phyloP scores from a whole-genome alignment of 208 protist species.

The Endotrypanum monterogeii region DNA sequence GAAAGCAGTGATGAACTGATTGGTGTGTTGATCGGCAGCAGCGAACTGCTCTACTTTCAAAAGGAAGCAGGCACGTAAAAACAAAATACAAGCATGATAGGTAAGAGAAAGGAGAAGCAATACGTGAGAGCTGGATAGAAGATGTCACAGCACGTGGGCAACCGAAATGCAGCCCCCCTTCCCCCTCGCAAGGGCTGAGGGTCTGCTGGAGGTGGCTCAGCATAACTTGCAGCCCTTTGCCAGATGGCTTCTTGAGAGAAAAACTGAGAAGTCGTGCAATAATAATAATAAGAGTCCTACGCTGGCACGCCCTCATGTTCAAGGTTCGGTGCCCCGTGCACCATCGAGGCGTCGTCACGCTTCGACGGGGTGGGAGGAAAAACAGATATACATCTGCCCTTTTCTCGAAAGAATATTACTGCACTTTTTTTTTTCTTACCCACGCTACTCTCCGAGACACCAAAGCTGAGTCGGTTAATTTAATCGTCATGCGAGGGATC shows the following conservation, averaged over 20 bases:
- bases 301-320: too few relatives aligned
- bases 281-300: too few relatives aligned
- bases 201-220: background rate
- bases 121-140: background rate
- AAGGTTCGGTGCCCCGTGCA: too few relatives aligned
- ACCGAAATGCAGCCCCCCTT: background rate
- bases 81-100: too few relatives aligned
- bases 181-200: background rate
- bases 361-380: too few relatives aligned
- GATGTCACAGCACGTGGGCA: background rate
- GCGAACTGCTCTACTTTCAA: background rate
- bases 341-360: too few relatives aligned
- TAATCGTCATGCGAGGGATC: conserved; percentile 2
- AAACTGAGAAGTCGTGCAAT: too few relatives aligned
- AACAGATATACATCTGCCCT: too few relatives aligned
- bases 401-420: too few relatives aligned
- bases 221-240: background rate
- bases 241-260: background rate
- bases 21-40: too few relatives aligned
- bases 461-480: background rate
- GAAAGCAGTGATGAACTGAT: background rate
- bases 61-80: too few relatives aligned
- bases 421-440: background rate
- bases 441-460: background rate
- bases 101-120: background rate